Base-by-base conservation (phyloP, 768 basidiomycete genomes). In the Gymnopilus dilepis region DNA sequence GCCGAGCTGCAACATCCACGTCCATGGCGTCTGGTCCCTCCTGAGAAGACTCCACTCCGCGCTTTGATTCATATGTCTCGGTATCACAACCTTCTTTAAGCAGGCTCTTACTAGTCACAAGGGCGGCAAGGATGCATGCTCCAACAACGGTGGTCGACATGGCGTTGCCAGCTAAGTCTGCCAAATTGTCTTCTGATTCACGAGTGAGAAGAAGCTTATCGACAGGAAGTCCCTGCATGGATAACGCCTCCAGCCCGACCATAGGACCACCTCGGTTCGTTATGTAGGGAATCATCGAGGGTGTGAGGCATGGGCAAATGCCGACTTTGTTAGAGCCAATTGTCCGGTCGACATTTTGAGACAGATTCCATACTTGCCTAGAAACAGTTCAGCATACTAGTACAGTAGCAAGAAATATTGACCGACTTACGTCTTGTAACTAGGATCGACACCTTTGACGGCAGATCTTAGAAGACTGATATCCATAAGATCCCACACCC, bases 61-160 rank as follows among this genome's bases (percentile, higher is more conserved):
- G 79, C 71, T 87, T 88, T 63, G 79, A 82, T 69, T 92, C 91
- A 68, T 93, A 93, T 2, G 84, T 89, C 62, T 83, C 78, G 4
- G 74, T 78, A 67, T 92, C 89, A 37, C 86, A 74, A 4, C 92
- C 91, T 1, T 76, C 75, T 63, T 88, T 88, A 31, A 97, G 78
- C 33, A 93, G 80, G 50, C 84, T 82, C 71, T 81, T 82, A 6
- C 87, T 86, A 1, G 88, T 75, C 9, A 91, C 83, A 45, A 98
- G 78, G 0, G 94, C 94, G 17, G 91, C 88, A 58, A 97, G 77
- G 64, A 97, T 92, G 64, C 93, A 90, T 3, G 93, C 85, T 1
- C 96, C 96, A 30, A 98, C 95, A 24, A 97, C 96, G 0, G 96
- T 97, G 4, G 95, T 94, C 1, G 95, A 95, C 96, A 98, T 98